phyloP scores from a whole-genome alignment of 2,329 filamentous ascomycete genomes.

The Aspergillus tanneri region DNA sequence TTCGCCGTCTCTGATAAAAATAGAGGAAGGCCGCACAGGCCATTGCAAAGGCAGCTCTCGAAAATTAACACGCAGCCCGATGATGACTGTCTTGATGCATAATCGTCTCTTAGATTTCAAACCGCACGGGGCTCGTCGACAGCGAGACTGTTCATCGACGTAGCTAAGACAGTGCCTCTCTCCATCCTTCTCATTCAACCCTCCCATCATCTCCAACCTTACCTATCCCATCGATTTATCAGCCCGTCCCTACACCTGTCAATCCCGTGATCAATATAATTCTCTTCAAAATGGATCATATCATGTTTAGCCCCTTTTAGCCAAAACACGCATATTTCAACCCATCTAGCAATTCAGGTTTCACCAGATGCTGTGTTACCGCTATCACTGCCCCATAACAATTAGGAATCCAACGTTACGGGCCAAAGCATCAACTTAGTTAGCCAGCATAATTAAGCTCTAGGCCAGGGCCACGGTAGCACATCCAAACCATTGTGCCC shows the following conservation, averaged over 20 bases:
- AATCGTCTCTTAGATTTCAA: neutral
- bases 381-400: neutral
- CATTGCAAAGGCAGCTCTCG: neutral
- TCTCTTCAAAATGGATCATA: too few species aligned
- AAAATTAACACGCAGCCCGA: neutral
- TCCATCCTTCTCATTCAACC: neutral
- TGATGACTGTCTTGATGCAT: neutral
- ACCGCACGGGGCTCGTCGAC: conserved; percentile 3
- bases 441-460: neutral
- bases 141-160: too few species aligned
- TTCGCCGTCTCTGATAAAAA: conserved; percentile 4
- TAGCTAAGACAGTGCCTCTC: too few species aligned
- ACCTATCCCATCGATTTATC: too few species aligned
- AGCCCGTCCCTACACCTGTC: too few species aligned
- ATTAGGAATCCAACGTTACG: conserved; percentile 3
- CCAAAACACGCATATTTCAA: too few species aligned
- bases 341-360: neutral
- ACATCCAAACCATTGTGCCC: neutral
- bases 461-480: neutral
- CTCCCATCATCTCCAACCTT: too few species aligned
- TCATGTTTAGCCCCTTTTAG: too few species aligned
- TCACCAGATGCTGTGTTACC: conserved; percentile 2
- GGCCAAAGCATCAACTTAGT: conserved; percentile 1
- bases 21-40: conserved; percentile 2
- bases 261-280: too few species aligned